phyloP scores from a whole-genome alignment of 2,329 filamentous ascomycete species.

The Colletotrichum siamense region DNA sequence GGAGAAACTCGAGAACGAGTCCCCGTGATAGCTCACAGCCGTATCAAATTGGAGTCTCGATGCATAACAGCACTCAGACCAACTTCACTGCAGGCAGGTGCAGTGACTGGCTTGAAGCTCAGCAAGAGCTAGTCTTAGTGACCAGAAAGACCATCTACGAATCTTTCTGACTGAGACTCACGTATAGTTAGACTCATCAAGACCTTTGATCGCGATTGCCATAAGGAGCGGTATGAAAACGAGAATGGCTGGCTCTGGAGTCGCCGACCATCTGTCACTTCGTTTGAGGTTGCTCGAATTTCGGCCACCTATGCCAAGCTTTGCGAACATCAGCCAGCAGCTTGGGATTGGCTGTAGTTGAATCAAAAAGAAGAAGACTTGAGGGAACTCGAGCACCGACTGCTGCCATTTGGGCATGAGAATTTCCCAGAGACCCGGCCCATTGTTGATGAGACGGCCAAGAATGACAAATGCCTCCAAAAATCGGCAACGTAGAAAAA shows the following conservation, averaged over 20 bases:
- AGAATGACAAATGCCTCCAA: background rate
- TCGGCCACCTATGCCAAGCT: background rate
- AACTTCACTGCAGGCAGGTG: no score
- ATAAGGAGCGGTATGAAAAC: background rate
- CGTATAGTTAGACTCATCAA: background rate
- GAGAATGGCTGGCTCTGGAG: background rate
- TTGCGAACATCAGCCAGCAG: background rate
- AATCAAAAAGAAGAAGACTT: no score
- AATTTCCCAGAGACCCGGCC: rapidly evolving
- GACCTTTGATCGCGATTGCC: background rate
- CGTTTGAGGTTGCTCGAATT: no score
- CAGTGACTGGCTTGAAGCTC: background rate
- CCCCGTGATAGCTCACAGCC: rapidly evolving
- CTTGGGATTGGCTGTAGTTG: background rate
- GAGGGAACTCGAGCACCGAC: background rate
- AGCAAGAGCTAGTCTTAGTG: background rate
- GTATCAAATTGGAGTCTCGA: background rate
- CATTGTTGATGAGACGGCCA: no score
- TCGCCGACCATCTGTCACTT: rapidly evolving
- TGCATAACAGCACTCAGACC: background rate
- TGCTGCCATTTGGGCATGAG: rapidly evolving
- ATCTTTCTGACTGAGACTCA: rapidly evolving
- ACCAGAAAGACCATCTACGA: background rate
- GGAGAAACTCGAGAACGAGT: background rate
- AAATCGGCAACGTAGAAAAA: background rate